Evolutionary conservation across 169 alveolate genomes (phyloP), one percentile per base, ranked within the genome.

Genomic region (Plasmodium knowlesi): DNA sequence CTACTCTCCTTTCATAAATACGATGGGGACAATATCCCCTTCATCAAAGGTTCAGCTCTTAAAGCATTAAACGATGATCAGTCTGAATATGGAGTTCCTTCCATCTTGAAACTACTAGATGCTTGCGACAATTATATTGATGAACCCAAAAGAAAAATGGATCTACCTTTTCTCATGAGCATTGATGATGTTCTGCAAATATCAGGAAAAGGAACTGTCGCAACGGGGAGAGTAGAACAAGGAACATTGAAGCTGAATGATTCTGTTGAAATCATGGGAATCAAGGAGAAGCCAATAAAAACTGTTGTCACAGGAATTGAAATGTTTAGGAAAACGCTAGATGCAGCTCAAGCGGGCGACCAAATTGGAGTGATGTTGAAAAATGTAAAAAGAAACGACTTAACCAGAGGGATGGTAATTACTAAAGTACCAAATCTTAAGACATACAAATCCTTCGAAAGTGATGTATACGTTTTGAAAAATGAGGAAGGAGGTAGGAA

Each of bases 401-500:
- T 96, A 8, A 67, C 93, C 76, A 96, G 99, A 71, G 99, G 99
- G 25, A 96, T 92, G 96, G 98, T 97, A 32, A 95, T 98, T 22
- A 95, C 97, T 30, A 96, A 97, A 70, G 99, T 99, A 16, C 98
- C 98, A 12, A 96, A 96, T 54, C 89, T 97, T 76, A 93, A 94
- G 50, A 95, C 98, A 70, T 96, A 98, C 89, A 96, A 96, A 82
- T 97, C 97, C 94, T 97, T 98, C 92, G 98, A 98, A 91, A 97
- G 98, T 28, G 98, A 98, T 92, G 91, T 98, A 28, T 98, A 98
- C 95, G 97, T 98, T 71, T 96, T 98, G 70, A 98, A 97, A 82
- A 97, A 97, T 82, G 99, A 98, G 41, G 99, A 98, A 96, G 99
- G 99, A 25, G 99, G 99, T 14, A 93, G 99, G 72, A 97, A 97